Base-by-base conservation (phyloP, 371 early-diverging fungal species). In the Mortierella sp. region DNA sequence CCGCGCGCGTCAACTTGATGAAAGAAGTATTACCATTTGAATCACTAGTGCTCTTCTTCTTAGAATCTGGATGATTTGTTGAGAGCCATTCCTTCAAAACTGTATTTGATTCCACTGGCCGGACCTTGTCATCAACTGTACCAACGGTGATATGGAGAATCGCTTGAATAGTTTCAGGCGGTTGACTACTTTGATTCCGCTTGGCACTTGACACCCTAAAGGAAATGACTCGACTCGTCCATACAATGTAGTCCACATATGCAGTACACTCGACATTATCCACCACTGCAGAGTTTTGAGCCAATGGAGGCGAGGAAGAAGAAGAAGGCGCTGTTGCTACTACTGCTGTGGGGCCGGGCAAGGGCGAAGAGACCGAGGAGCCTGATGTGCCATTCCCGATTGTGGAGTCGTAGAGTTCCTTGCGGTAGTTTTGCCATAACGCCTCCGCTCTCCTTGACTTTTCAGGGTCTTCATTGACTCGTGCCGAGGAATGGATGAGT, bases 401-500 rank as follows among this genome's bases (percentile, higher is more conserved):
- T 26, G 15, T 44, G 0, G 63, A 51, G 14, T 9, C 9, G 37
- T 37, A 37, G 9, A 62, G n/a, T 30, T 79, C 80, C 3, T 73
- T 69, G 14, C 25, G 60, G 21, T 73, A 79, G 18, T 29, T 0
- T 15, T 73, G 63, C 80, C 80, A 79, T 14, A 79, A 28, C 26
- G 56, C 52, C 18, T 62, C 51, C 6, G 74, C 80, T 6, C 66
- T 57, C 48, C 60, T 37, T 5, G 73, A 63, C 67, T 48, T 69
- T 19, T 23, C 48, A 4, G 23, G 44, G 18, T 59, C 48, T 3
- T 52, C 7, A 11, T 69, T 60, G 52, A 67, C 66, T 16, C 52
- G 67, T 1, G 70, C 60, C 12, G 50, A 46, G 1, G 51, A 19
- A 50, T 86, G 85, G 23, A 84, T 72, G 18, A 89, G 75, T 2